A percentile compares a stretch with the other conserved stretches of the same genome.
These are phyloP conservation scores for Venustampulla echinocandica DNA, from an alignment of 495 filamentous ascomycete genomes.

Conservation along the genomic window DNA sequence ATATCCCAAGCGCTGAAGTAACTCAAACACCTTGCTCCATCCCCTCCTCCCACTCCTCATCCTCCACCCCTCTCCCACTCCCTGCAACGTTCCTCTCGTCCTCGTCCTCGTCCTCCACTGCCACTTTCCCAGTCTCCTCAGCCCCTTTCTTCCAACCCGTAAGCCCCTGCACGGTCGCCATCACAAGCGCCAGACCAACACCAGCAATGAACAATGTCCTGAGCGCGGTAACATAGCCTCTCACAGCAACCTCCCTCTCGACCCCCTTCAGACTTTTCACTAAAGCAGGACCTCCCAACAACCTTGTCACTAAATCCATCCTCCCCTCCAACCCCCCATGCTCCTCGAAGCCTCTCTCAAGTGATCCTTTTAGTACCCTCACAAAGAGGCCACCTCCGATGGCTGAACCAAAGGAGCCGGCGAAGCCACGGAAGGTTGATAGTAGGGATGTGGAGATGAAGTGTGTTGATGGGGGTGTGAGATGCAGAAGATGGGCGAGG, in stretches of 20 bases:
- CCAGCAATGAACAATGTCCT: slow-evolving; percentile 49
- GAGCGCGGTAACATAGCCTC: slow-evolving; percentile 52
- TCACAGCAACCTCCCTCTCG: slow-evolving; percentile 53
- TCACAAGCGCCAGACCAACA: slow-evolving; percentile 42
- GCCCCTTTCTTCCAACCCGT: slow-evolving; percentile 55
- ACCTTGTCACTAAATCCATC: slow-evolving; percentile 47
- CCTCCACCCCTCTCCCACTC: slow-evolving; percentile 5
- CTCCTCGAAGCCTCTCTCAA: slow-evolving; percentile 50
- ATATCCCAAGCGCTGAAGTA: background rate
- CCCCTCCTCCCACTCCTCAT: slow-evolving; percentile 19
- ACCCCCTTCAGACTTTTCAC: slow-evolving; percentile 42
- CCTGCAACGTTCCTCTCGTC: background rate
- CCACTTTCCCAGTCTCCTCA: slow-evolving; percentile 1
- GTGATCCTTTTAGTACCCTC: slow-evolving; percentile 43
- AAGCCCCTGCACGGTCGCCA: slow-evolving; percentile 53
- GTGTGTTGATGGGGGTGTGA: slow-evolving; percentile 51
- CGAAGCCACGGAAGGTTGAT: slow-evolving; percentile 65
- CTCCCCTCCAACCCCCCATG: slow-evolving; percentile 34
- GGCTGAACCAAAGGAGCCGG: slow-evolving; percentile 65
- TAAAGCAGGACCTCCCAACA: slow-evolving; percentile 60
- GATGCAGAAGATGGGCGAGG: slow-evolving; percentile 63
- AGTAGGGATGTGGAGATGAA: slow-evolving; percentile 63
- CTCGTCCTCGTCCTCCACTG: background rate
- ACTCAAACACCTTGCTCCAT: slow-evolving; percentile 6
- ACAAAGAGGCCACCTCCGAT: slow-evolving; percentile 69